Evolutionary conservation across 495 filamentous ascomycete species (phyloP), one percentile per base, ranked within the genome.

Genomic region (Cenococcum geophilum): DNA sequence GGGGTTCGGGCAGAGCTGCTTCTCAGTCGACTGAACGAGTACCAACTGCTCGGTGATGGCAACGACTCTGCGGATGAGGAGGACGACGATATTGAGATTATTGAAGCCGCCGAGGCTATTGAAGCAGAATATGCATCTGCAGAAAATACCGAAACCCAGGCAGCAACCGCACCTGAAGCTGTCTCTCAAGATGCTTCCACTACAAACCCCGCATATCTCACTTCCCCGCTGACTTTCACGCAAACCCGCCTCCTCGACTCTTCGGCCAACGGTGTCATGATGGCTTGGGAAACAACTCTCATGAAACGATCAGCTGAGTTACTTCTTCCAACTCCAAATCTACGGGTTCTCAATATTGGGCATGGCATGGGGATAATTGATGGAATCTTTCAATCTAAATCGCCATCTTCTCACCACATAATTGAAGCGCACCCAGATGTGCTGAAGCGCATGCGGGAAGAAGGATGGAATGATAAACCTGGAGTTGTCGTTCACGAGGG

Each of bases 291-390:
- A 74, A 86, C 86, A 0, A 81, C 84, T 36, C 91, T 97, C 58
- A 98, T 98, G 93, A 79, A 80, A 57, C 79, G 80, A 27, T 89
- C 85, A 37, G 90, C 91, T 25, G 79, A 80, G 51, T 75, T 81
- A 22, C 76, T 92, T 1, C 73, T 85, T 20, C 82, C 85, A 0
- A 68, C 73, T 0, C 57, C 79, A 0, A 86, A 84, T 0, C 79
- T 88, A 57, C 79, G 86, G 6, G 83, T 96, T 1, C 80, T 98
- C 14, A 97, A 98, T 68, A 83, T 98, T 57, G 93, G 93, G 5
- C 91, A 96, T 65, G 93, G 93, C 0, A 93, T 98, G 90, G 93
- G 93, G 16, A 97, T 98, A 49, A 84, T 97, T 37, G 93, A 98
- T 67, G 71, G 71, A n/a, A 84, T 89, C 72, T 88, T 97, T 70